A percentile compares a stretch with the other conserved stretches of the same genome.
Evolutionary conservation across 768 basidiomycete genomes (phyloP).

Genomic region (Auriscalpium orientale): DNA sequence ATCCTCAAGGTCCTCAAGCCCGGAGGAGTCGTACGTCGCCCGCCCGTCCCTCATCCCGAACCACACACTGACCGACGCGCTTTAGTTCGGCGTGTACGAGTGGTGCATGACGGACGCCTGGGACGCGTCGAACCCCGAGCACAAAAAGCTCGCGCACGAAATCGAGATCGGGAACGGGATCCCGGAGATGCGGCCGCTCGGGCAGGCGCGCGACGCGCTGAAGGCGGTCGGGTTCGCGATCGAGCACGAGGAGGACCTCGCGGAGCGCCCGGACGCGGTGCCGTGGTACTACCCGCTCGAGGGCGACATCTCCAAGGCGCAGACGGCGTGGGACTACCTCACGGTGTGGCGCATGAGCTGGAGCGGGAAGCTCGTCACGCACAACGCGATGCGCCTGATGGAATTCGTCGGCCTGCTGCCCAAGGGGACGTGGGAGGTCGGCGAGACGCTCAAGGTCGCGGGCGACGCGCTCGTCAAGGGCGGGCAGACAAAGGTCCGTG

Average conservation of each 20-base stretch:
- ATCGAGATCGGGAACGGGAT: slow-evolving; percentile 96
- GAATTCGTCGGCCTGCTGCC: slow-evolving; percentile 79
- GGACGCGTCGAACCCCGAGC: slow-evolving; percentile 78
- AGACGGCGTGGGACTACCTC: slow-evolving; percentile 88
- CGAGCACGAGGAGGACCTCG: slow-evolving; percentile 90
- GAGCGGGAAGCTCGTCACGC: slow-evolving; percentile 79
- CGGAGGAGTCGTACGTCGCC: slow-evolving; percentile 73
- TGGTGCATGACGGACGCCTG: slow-evolving; percentile 98
- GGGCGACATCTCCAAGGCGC: slow-evolving; percentile 86
- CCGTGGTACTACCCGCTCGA: slow-evolving; percentile 98
- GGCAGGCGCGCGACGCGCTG: slow-evolving; percentile 66
- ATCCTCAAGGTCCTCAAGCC: slow-evolving; percentile 93
- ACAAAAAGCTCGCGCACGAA: slow-evolving; percentile 86
- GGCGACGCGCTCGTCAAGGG: slow-evolving; percentile 71
- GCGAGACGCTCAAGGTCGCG: slow-evolving; percentile 84
- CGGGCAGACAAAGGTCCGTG: slow-evolving; percentile 73
- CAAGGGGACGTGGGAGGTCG: slow-evolving; percentile 87
- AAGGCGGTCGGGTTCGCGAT: slow-evolving; percentile 79
- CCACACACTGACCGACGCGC: background rate
- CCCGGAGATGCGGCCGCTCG: slow-evolving; percentile 87
- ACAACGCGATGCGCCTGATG: slow-evolving; percentile 66
- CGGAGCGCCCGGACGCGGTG: slow-evolving; percentile 67
- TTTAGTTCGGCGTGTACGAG: slow-evolving; percentile 93
- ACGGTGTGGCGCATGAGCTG: slow-evolving; percentile 87
- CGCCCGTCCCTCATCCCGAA: too few relatives aligned